phyloP scores from a whole-genome alignment of 495 filamentous ascomycete species.

The Sabuloglossum arenarium region DNA sequence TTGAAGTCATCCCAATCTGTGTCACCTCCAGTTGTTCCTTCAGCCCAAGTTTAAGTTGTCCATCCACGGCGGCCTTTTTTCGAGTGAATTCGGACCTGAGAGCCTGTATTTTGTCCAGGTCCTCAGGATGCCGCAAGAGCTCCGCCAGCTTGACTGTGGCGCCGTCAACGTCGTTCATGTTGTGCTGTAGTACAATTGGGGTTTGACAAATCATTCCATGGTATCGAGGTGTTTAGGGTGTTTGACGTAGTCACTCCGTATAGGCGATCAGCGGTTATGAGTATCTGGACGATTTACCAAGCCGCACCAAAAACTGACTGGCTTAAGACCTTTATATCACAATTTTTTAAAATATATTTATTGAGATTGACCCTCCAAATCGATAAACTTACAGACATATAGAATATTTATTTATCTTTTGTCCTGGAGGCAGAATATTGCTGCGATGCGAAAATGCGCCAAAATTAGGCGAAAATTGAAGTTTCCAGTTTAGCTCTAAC shows the following conservation, averaged over 20 bases:
- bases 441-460: too few relatives aligned
- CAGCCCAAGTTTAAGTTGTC: constrained; percentile 68
- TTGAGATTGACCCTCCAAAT: too few relatives aligned
- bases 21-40: constrained; percentile 82
- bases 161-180: constrained; percentile 26
- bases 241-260: not conserved
- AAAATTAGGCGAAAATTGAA: too few relatives aligned
- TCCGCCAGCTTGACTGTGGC: constrained; percentile 46
- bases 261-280: too few relatives aligned
- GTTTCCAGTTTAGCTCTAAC: not conserved
- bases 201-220: constrained; percentile 12
- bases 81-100: constrained; percentile 85
- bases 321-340: too few relatives aligned
- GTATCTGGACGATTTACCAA: too few relatives aligned
- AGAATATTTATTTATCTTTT: too few relatives aligned
- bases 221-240: not conserved
- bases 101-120: constrained; percentile 83
- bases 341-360: too few relatives aligned
- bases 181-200: constrained; percentile 6
- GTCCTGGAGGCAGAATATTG: too few relatives aligned
- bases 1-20: constrained; percentile 68
- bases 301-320: too few relatives aligned
- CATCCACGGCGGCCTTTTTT: constrained; percentile 82
- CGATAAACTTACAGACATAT: too few relatives aligned
- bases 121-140: constrained; percentile 51